Percentiles rank a stretch among this genome's conserved stretches.
These are phyloP conservation scores for Didymella glomerata DNA, from an alignment of 2,329 filamentous ascomycete genomes.

Conservation along the genomic window DNA sequence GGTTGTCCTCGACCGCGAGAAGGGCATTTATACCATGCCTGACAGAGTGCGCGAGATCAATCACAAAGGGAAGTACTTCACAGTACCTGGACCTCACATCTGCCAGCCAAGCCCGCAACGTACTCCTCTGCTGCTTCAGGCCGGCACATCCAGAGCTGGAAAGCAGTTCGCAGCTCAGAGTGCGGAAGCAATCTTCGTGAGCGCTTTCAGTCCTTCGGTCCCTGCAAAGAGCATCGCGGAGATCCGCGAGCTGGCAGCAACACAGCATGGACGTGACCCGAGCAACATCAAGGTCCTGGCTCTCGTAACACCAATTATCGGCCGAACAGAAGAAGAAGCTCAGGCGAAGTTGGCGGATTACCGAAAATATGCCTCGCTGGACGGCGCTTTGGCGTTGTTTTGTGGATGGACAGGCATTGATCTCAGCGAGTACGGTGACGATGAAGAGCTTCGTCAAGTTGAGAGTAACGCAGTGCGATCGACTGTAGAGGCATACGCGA, in stretches of 20 bases:
- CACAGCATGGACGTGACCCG: slow-evolving; percentile 65
- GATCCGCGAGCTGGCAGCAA: slow-evolving; percentile 64
- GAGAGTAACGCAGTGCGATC: slow-evolving; percentile 68
- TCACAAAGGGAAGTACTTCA: slow-evolving; percentile 71
- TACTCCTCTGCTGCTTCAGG: slow-evolving; percentile 74
- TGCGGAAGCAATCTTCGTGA: slow-evolving; percentile 74
- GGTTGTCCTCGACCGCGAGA: slow-evolving; percentile 66
- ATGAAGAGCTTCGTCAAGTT: slow-evolving; percentile 69
- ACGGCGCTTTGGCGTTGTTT: slow-evolving; percentile 74
- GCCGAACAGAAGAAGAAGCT: slow-evolving; percentile 71
- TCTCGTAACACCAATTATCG: slow-evolving; percentile 71
- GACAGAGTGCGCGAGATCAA: slow-evolving; percentile 70
- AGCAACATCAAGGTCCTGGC: slow-evolving; percentile 72
- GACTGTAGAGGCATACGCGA: slow-evolving; percentile 64
- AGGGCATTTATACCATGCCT: slow-evolving; percentile 67
- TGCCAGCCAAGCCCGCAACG: slow-evolving; percentile 72
- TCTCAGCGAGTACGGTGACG: slow-evolving; percentile 66
- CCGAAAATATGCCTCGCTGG: slow-evolving; percentile 67
- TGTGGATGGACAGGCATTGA: slow-evolving; percentile 79
- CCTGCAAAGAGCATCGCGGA: slow-evolving; percentile 70
- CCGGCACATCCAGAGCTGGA: slow-evolving; percentile 71
- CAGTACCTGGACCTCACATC: slow-evolving; percentile 71
- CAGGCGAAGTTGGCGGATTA: slow-evolving; percentile 69
- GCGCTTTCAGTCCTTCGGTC: slow-evolving; percentile 39
- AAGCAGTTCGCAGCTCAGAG: slow-evolving; percentile 74